Conservation (phyloP, 129 eudicot species). For the Artemisia annua region DNA sequence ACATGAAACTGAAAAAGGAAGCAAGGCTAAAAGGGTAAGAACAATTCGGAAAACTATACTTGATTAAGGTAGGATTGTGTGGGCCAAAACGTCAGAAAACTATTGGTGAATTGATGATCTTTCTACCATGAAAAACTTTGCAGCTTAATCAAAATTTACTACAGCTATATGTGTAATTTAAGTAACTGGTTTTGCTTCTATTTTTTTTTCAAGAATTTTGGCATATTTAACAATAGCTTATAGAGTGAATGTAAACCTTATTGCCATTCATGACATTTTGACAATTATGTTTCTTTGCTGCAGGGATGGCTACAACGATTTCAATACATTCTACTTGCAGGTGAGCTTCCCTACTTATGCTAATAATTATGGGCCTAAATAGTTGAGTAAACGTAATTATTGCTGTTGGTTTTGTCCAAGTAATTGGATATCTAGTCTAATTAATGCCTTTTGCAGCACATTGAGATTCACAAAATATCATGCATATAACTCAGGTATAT, state of each 20-base stretch:
- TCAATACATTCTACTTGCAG: constrained; percentile 9
- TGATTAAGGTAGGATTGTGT: too few species aligned
- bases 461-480: background rate
- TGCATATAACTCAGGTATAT: constrained; percentile 11
- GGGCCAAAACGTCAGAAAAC: too few species aligned
- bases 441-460: background rate
- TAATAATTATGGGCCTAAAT: constrained; percentile 7
- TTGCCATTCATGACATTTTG: background rate
- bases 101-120: too few species aligned
- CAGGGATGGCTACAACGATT: constrained; percentile 14
- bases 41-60: too few species aligned
- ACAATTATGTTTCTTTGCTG: background rate
- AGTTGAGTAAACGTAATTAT: constrained; percentile 6
- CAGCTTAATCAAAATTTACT: too few species aligned
- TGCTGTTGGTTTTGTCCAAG: background rate
- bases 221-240: background rate
- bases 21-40: too few species aligned
- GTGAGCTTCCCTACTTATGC: constrained; percentile 3
- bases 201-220: too few species aligned
- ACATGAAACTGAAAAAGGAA: too few species aligned
- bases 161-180: background rate
- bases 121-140: too few species aligned
- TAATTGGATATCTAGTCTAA: constrained; percentile 3
- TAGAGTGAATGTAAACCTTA: background rate
- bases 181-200: background rate